Evolutionary conservation across 2,329 filamentous ascomycete species (phyloP), one percentile per base, ranked within the genome.

Genomic region (Lachnum nothofagi): DNA sequence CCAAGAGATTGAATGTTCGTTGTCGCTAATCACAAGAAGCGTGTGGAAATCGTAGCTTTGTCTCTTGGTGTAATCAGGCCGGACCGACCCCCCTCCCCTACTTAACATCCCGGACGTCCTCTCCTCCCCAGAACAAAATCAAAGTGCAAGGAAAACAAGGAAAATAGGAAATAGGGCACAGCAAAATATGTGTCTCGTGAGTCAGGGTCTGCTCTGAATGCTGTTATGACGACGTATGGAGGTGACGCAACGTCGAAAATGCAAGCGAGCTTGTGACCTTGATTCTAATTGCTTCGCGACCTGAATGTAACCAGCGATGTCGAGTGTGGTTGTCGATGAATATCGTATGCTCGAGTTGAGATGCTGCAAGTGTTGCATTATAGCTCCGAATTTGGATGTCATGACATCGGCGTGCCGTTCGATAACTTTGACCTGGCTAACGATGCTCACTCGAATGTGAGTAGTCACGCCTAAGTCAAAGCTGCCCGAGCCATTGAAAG

Each of bases 401-500:
- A 57, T 63, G 56, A 56, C 61, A 65, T 65, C 62, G 63, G 54
- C 62, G 49, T 63, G 63, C 63, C 64, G 62, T 66, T 65, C 64
- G 64, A 64, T 60, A 49, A 51, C 61, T 58, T 51, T 43, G 53
- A 59, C 49, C 46, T 53, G 44, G 56, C 49, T 49, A 53, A 59
- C 52, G 40, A 48, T 49, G 43, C 56, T 55, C 55, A 56, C 59
- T 44, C 33, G 50, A 46, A 38, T 51, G 52, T 52, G 55, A 60
- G 59, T 57, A 52, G 56, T 58, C 58, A 63, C 54, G 53, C 49
- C 51, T 47, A 61, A 57, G 51, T 59, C 52, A 46, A 59, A 63
- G 60, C 54, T 59, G 58, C 53, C 62, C 64, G 64, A 65, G 64
- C 63, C 61, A 65, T 60, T 51, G 49, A 40, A 56, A 61, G 61